phyloP scores from a whole-genome alignment of 176 grass and related monocot species.

The Aegilops sharonensis region DNA sequence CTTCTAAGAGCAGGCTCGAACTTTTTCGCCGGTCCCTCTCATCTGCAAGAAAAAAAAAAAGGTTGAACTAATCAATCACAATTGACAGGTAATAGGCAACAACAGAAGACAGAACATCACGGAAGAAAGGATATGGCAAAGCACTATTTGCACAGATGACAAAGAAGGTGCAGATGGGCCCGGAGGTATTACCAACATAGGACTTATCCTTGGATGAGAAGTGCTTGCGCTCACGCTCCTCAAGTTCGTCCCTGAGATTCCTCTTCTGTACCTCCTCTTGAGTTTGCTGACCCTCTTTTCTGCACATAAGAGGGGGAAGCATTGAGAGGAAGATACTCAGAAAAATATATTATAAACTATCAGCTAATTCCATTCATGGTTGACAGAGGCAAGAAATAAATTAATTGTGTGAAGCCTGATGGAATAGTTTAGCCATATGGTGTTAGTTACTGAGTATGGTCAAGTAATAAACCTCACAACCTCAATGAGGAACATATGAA shows the following conservation, averaged over 20 bases:
- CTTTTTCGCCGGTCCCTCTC: conserved; percentile 86
- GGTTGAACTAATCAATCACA: neutral
- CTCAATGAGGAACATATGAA: neutral
- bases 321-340: neutral
- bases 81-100: neutral
- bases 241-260: conserved; percentile 72
- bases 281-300: conserved; percentile 80
- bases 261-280: conserved; percentile 90
- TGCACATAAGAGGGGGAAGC: conserved; percentile 10
- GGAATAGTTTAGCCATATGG: neutral
- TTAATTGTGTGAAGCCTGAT: neutral
- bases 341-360: neutral
- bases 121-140: neutral
- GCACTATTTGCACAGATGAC: neutral
- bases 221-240: conserved; percentile 74
- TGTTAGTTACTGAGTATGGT: neutral
- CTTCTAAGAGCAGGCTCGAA: conserved; percentile 71
- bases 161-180: neutral
- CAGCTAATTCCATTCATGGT: neutral
- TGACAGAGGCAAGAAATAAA: neutral
- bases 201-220: conserved; percentile 90
- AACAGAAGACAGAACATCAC: neutral
- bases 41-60: conserved; percentile 46
- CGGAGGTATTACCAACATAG: conserved; percentile 56
- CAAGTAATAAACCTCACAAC: neutral